Percentiles rank a stretch among this genome's conserved stretches.
Evolutionary conservation across 2,329 filamentous ascomycete genomes (phyloP).

Genomic region (Fusarium pseudocircinatum): DNA sequence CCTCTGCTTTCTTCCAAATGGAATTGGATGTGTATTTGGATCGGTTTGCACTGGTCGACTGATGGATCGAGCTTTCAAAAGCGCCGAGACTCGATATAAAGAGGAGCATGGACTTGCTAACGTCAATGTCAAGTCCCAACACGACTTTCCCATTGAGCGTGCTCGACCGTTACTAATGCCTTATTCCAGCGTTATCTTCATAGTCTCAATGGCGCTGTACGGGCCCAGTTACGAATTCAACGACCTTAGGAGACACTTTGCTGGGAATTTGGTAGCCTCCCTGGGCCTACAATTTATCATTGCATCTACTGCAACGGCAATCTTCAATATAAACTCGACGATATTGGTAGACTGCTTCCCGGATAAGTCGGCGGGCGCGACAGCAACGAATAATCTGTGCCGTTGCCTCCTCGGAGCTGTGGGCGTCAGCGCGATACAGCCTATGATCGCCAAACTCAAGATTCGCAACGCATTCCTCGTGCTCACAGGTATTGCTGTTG

Average conservation of each 20-base stretch:
- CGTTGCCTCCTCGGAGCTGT: not conserved
- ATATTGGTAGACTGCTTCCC: not conserved
- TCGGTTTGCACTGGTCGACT: not conserved
- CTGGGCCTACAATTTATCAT: not conserved
- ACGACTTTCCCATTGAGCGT: not conserved
- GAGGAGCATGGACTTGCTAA: not conserved
- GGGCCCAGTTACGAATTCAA: not conserved
- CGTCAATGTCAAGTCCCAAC: not conserved
- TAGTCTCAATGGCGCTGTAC: not conserved
- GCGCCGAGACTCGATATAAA: not conserved
- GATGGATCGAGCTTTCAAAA: conserved; percentile 2
- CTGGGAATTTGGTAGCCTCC: not conserved
- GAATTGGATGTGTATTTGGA: not conserved
- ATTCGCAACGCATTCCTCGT: not conserved
- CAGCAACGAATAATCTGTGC: not conserved
- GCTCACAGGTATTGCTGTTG: not conserved
- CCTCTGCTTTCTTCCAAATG: conserved; percentile 24
- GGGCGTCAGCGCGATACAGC: not conserved
- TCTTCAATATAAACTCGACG: not conserved
- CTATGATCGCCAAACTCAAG: not conserved
- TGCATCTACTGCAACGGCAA: not conserved
- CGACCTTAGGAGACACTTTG: not conserved
- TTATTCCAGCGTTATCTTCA: not conserved
- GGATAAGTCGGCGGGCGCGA: not conserved
- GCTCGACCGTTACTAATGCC: not conserved